A percentile compares a stretch with the other conserved stretches of the same genome.
These are phyloP conservation scores for Stentor coeruleus DNA, from an alignment of 73 alveolate species.

Conservation along the genomic window DNA sequence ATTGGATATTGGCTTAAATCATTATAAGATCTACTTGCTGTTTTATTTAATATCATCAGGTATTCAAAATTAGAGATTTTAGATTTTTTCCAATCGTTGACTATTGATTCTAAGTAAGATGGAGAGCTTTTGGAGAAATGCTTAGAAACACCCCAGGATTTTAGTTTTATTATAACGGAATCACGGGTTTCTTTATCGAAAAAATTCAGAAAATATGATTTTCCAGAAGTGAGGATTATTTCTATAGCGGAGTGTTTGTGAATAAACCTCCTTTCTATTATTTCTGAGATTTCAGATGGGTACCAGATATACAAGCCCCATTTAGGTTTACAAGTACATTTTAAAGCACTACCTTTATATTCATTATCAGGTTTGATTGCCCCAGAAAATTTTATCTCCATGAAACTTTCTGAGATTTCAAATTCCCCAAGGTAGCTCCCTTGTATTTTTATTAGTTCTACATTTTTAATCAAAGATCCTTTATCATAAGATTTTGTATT, in stretches of 20 bases:
- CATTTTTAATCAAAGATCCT: no score
- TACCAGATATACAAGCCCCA: slow-evolving; percentile 71
- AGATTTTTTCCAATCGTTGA: slow-evolving; percentile 33
- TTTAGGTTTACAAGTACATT: slow-evolving; percentile 53
- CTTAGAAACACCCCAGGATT: background rate
- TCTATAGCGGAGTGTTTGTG: slow-evolving; percentile 17
- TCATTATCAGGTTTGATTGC: background rate
- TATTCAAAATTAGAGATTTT: slow-evolving; percentile 75
- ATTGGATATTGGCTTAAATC: slow-evolving; percentile 95
- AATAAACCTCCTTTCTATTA: background rate
- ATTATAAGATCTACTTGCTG: slow-evolving; percentile 80
- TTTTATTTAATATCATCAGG: slow-evolving; percentile 74
- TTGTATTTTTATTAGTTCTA: slow-evolving; percentile 2
- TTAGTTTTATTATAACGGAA: background rate
- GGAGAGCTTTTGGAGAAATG: background rate
- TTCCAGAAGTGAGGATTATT: slow-evolving; percentile 29
- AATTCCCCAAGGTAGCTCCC: slow-evolving; percentile 20
- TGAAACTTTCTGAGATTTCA: slow-evolving; percentile 1
- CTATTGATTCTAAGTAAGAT: background rate
- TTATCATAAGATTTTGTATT: no score
- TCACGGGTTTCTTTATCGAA: background rate
- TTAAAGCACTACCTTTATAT: background rate
- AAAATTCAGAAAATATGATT: slow-evolving; percentile 1
- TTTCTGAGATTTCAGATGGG: slow-evolving; percentile 49
- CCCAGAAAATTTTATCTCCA: background rate